Conservation (phyloP, 2,329 filamentous ascomycete genomes). For the Phyllosticta citribraziliensis region DNA sequence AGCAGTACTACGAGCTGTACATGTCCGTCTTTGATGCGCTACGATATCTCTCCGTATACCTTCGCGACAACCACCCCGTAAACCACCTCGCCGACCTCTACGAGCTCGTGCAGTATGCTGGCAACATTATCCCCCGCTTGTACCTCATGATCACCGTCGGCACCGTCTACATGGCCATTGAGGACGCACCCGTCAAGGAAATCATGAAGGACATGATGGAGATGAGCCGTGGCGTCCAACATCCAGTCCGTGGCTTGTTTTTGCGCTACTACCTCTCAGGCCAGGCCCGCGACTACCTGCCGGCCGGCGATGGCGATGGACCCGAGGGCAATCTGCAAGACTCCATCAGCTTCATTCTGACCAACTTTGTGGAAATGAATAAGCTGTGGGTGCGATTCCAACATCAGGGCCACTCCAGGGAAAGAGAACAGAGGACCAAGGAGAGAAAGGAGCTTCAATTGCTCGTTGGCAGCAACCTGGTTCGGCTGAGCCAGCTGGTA, state of each 20-base stretch:
- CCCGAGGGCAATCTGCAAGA: slow-evolving; percentile 94
- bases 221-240: slow-evolving; percentile 96
- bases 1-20: slow-evolving; percentile 99
- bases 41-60: slow-evolving; percentile 89
- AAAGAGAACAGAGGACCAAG: slow-evolving; percentile 85
- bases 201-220: slow-evolving; percentile 99
- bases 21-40: slow-evolving; percentile 98
- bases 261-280: slow-evolving; percentile 92
- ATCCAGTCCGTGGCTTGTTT: slow-evolving; percentile 90
- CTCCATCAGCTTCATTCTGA: slow-evolving; percentile 95
- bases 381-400: slow-evolving; percentile 97
- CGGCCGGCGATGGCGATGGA: slow-evolving; percentile 72
- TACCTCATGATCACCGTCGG: slow-evolving; percentile 99
- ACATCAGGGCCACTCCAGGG: slow-evolving; percentile 92
- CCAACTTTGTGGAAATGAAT: slow-evolving; percentile 99
- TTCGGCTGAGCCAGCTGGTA: slow-evolving; percentile 87
- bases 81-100: slow-evolving; percentile 98
- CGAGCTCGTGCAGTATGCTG: slow-evolving; percentile 94
- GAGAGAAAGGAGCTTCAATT: slow-evolving; percentile 93
- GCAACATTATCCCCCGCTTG: slow-evolving; percentile 90
- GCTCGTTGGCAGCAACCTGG: slow-evolving; percentile 91
- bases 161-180: slow-evolving; percentile 97
- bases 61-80: slow-evolving; percentile 92
- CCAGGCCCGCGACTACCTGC: slow-evolving; percentile 83
- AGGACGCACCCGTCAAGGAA: slow-evolving; percentile 97